Conservation (phyloP, 192 early-diverging fungal species). For the Backusella parvicylindrica region DNA sequence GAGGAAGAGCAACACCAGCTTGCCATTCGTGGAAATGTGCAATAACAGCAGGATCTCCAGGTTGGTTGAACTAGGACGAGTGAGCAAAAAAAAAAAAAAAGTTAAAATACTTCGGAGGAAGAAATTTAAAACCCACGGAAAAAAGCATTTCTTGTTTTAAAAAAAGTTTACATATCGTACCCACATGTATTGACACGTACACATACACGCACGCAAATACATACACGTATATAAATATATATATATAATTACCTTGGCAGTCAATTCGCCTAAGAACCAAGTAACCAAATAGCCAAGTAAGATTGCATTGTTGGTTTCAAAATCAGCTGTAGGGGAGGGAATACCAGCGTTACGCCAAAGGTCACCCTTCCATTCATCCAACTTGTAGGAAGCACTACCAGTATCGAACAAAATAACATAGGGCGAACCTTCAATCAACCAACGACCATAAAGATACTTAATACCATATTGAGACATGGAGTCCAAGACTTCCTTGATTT, state of each 20-base stretch:
- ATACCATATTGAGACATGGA: conserved; percentile 70
- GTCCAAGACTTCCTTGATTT: conserved; percentile 67
- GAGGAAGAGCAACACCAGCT: conserved; percentile 84
- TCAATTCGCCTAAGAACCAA: conserved; percentile 86
- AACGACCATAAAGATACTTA: conserved; percentile 85
- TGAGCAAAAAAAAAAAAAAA: not conserved
- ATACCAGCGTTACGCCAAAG: conserved; percentile 87
- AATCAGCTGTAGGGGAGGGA: conserved; percentile 89
- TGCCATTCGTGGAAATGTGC: conserved; percentile 99
- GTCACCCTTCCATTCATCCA: conserved; percentile 97
- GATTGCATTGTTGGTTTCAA: conserved; percentile 92
- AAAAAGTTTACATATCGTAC: not conserved
- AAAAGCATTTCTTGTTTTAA: not conserved
- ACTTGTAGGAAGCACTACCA: conserved; percentile 65
- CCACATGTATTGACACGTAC: not conserved
- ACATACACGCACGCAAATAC: not conserved
- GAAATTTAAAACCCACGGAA: conserved; percentile 1
- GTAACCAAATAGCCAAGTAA: conserved; percentile 92
- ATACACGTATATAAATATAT: not conserved
- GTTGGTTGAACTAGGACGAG: conserved; percentile 36
- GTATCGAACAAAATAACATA: conserved; percentile 88
- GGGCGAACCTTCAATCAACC: conserved; percentile 94
- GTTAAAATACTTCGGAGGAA: not conserved
- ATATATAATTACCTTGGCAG: conserved; percentile 21
- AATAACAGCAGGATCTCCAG: conserved; percentile 65